A percentile compares a stretch with the other conserved stretches of the same genome.
phyloP scores from a whole-genome alignment of 2,329 filamentous ascomycete species.

The Fusarium lateritium region DNA sequence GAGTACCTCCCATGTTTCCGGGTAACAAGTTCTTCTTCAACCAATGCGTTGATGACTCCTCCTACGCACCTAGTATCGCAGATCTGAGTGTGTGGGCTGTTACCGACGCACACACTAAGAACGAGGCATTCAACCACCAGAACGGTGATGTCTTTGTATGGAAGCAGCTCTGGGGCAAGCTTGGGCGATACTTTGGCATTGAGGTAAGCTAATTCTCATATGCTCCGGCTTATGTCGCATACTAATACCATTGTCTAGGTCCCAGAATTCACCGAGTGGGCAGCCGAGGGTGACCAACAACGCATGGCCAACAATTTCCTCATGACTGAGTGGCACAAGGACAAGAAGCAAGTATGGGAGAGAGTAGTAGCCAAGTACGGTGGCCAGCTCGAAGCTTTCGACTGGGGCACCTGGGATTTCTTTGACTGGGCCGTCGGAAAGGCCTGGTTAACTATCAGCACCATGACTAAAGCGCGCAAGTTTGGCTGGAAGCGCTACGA shows the following conservation, averaged over 20 bases:
- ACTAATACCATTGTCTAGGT: slow-evolving; percentile 4
- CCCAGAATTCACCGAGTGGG: slow-evolving; percentile 29
- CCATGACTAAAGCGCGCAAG: slow-evolving; percentile 35
- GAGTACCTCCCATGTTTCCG: slow-evolving; percentile 24
- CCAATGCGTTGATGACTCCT: slow-evolving; percentile 28
- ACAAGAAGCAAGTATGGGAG: slow-evolving; percentile 37
- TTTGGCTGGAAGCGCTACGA: slow-evolving; percentile 40
- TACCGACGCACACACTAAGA: slow-evolving; percentile 21
- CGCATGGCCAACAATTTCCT: slow-evolving; percentile 35
- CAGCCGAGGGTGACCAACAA: slow-evolving; percentile 28
- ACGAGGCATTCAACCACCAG: slow-evolving; percentile 35
- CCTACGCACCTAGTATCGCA: slow-evolving; percentile 33
- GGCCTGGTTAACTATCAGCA: slow-evolving; percentile 34
- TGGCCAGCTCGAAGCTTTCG: slow-evolving; percentile 28
- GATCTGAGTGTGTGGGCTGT: slow-evolving; percentile 32
- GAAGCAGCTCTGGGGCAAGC: slow-evolving; percentile 25
- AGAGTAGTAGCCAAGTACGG: slow-evolving; percentile 36
- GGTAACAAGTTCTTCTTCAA: slow-evolving; percentile 38
- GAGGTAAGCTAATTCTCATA: slow-evolving; percentile 5
- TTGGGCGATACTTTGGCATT: slow-evolving; percentile 18
- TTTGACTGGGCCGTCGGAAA: slow-evolving; percentile 42
- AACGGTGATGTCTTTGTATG: slow-evolving; percentile 33
- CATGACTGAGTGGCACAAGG: slow-evolving; percentile 37
- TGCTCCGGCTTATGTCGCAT: too few species aligned
- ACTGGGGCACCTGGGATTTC: slow-evolving; percentile 42